Percentiles rank a stretch among this genome's conserved stretches.
These are phyloP conservation scores for Rhipidocladum racemiflorum DNA, from an alignment of 176 grass and related monocot species.

Conservation along the genomic window DNA sequence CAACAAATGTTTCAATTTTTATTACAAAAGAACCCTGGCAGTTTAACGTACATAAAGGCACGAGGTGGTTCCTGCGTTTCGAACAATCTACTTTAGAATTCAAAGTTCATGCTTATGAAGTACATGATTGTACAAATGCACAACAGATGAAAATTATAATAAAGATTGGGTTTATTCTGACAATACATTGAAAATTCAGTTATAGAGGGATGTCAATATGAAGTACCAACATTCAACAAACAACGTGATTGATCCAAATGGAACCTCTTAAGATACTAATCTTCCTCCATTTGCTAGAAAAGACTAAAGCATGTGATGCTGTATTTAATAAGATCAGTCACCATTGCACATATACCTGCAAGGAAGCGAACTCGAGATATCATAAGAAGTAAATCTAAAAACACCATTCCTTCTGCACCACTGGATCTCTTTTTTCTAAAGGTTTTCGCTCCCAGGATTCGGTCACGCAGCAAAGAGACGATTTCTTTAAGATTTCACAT, in stretches of 20 bases:
- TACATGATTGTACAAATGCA: background rate
- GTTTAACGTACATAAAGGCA: slow-evolving; percentile 8
- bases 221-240: background rate
- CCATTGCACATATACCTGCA: background rate
- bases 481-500: background rate
- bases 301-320: background rate
- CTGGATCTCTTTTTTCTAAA: background rate
- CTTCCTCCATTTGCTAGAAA: background rate
- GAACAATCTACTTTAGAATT: background rate
- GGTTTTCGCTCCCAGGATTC: background rate
- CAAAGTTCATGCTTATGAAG: background rate
- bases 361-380: slow-evolving; percentile 1
- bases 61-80: background rate
- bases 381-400: background rate
- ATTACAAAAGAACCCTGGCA: background rate
- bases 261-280: background rate
- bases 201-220: background rate
- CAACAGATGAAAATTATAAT: background rate
- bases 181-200: background rate
- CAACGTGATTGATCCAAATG: background rate
- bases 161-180: background rate
- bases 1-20: background rate
- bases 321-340: background rate
- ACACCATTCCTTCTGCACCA: background rate
- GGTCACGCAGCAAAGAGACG: background rate